Conservation (phyloP, 1,284 basidiomycete genomes). For the Rugosomyces carneus region DNA sequence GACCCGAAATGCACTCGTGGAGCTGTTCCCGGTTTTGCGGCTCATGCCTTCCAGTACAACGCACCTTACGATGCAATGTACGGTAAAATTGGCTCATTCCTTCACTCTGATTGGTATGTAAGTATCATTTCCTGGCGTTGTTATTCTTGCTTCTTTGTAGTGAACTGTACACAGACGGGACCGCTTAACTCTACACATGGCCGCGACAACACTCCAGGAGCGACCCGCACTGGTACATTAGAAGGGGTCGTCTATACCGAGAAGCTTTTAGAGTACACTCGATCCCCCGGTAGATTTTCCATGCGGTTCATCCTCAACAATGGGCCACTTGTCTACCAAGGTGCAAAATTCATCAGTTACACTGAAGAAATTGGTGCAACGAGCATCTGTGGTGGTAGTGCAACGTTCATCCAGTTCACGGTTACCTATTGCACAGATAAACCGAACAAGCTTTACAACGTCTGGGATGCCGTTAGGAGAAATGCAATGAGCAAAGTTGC, state of each 20-base stretch:
- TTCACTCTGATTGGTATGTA: constrained; percentile 12
- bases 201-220: constrained; percentile 13
- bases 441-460: constrained; percentile 6
- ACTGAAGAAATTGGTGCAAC: constrained; percentile 11
- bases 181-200: constrained; percentile 8
- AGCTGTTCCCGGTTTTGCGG: not conserved
- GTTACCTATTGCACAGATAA: constrained; percentile 11
- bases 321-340: constrained; percentile 3
- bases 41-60: not conserved
- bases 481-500: constrained; percentile 7
- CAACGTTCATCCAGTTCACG: constrained; percentile 11
- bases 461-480: not conserved
- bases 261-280: constrained; percentile 10
- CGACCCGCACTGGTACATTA: constrained; percentile 9
- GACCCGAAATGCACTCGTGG: not conserved
- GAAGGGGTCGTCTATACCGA: constrained; percentile 6
- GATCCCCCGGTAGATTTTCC: constrained; percentile 6
- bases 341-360: constrained; percentile 5
- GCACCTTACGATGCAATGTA: not conserved
- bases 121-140: not conserved
- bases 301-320: constrained; percentile 5
- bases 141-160: not conserved
- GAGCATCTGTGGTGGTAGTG: constrained; percentile 14
- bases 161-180: constrained; percentile 5
- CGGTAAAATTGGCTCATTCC: not conserved